Conservation (phyloP, 495 filamentous ascomycete species). For the Daldinia grandis region DNA sequence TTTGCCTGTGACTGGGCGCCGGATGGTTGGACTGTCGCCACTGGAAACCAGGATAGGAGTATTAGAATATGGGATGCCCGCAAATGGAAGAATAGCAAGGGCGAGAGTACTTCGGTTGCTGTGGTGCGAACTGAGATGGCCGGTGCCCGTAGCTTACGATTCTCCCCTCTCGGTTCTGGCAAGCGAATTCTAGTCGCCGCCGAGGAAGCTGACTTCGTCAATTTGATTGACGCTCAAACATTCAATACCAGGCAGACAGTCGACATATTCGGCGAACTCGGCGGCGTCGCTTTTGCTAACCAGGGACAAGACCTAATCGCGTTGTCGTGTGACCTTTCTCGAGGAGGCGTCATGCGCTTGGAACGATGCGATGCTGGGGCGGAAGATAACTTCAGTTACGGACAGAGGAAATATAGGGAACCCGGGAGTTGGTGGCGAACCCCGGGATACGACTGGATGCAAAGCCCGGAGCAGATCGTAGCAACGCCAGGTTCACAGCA, state of each 20-base stretch:
- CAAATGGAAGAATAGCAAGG: conserved; percentile 64
- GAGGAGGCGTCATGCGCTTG: conserved; percentile 83
- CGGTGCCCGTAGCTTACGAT: conserved; percentile 78
- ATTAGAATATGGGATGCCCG: conserved; percentile 89
- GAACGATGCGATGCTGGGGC: conserved; percentile 62
- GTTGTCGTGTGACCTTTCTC: conserved; percentile 74
- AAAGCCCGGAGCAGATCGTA: conserved; percentile 43
- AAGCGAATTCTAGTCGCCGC: conserved; percentile 77
- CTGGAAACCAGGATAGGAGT: conserved; percentile 87
- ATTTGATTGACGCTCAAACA: conserved; percentile 76
- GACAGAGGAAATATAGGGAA: conserved; percentile 6
- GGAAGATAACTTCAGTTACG: conserved; percentile 54
- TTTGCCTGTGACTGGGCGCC: conserved; percentile 94
- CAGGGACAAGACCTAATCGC: conserved; percentile 77
- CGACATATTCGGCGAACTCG: conserved; percentile 87
- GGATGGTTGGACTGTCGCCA: conserved; percentile 87
- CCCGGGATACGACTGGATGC: conserved; percentile 48
- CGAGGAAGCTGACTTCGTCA: conserved; percentile 86
- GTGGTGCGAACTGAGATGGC: conserved; percentile 78
- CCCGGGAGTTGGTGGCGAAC: conserved; percentile 17
- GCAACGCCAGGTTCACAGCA: conserved; percentile 37
- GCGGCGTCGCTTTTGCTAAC: conserved; percentile 75
- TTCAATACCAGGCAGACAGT: conserved; percentile 76
- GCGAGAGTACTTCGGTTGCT: conserved; percentile 59
- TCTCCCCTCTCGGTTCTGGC: conserved; percentile 81